These are phyloP conservation scores for Scutellaria baicalensis DNA, from an alignment of 257 asterid species.

Conservation along the genomic window DNA sequence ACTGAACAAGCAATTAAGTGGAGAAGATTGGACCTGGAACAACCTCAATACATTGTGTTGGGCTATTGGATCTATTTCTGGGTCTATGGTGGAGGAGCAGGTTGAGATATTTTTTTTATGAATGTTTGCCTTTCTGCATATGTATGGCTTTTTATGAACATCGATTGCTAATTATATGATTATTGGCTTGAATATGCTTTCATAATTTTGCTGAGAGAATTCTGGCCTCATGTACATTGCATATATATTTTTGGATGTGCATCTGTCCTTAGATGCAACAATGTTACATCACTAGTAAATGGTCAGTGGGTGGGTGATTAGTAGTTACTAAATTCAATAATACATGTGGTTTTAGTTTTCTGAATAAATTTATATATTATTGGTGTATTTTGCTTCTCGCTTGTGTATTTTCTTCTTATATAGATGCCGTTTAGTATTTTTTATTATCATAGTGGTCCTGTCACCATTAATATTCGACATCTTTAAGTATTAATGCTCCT, in stretches of 20 bases:
- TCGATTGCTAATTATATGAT: neutral
- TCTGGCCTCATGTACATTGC: neutral
- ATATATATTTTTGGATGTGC: neutral
- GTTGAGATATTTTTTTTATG: constrained; percentile 21
- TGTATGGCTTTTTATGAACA: neutral
- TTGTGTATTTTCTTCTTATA: neutral
- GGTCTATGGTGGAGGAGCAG: constrained; percentile 98
- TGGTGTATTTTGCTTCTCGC: neutral
- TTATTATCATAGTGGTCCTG: neutral
- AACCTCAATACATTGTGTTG: constrained; percentile 95
- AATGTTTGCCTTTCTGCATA: neutral
- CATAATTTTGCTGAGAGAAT: neutral
- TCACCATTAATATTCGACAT: neutral
- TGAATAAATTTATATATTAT: neutral
- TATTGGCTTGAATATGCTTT: neutral
- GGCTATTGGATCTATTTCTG: constrained; percentile 99
- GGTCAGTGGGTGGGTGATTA: neutral
- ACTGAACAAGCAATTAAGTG: constrained; percentile 73
- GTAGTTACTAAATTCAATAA: neutral
- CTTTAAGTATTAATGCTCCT: constrained; percentile 3
- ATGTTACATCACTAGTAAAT: neutral
- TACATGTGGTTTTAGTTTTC: neutral
- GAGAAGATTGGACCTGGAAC: constrained; percentile 99
- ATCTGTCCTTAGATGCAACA: neutral
- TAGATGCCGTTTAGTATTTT: neutral